Evolutionary conservation across 805 yeast species (phyloP), one percentile per base, ranked within the genome.

Genomic region (Ogataea kodamae): DNA sequence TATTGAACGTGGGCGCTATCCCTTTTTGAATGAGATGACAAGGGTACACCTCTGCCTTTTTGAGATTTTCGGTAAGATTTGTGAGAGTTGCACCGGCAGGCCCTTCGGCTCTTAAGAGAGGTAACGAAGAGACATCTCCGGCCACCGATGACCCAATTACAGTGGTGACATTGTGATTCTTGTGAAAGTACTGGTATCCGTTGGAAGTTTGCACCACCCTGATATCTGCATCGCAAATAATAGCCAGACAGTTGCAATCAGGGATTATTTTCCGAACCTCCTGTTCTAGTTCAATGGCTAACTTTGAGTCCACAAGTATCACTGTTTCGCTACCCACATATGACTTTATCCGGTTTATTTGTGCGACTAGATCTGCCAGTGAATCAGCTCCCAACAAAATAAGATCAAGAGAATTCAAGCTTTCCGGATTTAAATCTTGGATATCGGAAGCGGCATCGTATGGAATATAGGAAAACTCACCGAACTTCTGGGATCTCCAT

Each of bases 201-300:
- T 17, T 20, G 1, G 36, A 15, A 10, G 27, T 38, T 17, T 35
- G 38, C 5, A 44, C 18, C 3, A 52, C 35, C 22, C 46, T 30
- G 10, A 55, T 45, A 3, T 43, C 49, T 9, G 49, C 57, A 21
- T 57, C 57, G 14, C 55, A 54, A 4, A 47, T 39, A 21, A 50
- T 26, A 22, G 52, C 54, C 32, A 56, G 36, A 1, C 45, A 38
- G 4, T 32, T 28, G n/a, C 31, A 30, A 6, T 43, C 35, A 3
- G 48, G 40, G 4, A 53, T 28, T 4, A 19, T 19, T 14, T 18
- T 20, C 7, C 23, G 23, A 13, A 57, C 15, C 10, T 26, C 27
- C 4, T 29, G 27, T 11, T 57, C 61, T 10, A 55, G 26, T 1
- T 48, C 49, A 9, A 45, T 25, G 3, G 49, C 50, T 34, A 40